Base-by-base conservation (phyloP, 352 stramenopile genomes). In the Phytophthora tentaculata region DNA sequence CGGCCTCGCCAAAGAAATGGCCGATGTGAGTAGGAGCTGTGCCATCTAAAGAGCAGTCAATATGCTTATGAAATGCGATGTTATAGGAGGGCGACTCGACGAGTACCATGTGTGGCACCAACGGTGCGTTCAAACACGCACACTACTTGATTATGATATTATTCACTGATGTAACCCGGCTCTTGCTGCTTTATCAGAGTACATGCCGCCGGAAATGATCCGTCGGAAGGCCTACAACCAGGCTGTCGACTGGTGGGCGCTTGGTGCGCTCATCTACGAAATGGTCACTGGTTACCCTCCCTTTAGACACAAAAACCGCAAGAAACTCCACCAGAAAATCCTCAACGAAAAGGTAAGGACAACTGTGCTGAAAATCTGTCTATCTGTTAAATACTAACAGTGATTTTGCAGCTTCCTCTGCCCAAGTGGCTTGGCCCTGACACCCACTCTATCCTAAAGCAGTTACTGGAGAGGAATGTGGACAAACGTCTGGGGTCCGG, bases 391-490 rank as follows among this genome's bases (percentile, higher is more conserved):
- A 32, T 32, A 32, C 28, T 32, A 32, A 32, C 28, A 32, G 5
- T 32, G 28, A 5, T 43, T 26, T 22, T 47, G 20, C 47, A 90
- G 78, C 69, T 92, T 19, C 79, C 54, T 29, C 73, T 96, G 2
- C 90, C 89, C 9, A 92, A 90, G 56, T 97, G 84, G 79, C 84
- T 96, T 62, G 73, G 86, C 0, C 63, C 86, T 8, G 85, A 95
- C 16, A 96, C 94, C 12, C 96, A 97, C 69, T 98, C 97, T 26
- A 89, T 99, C 48, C 58, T 99, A 17, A 98, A 98, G 78, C 96
- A 98, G 41, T 73, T 99, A 16, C 80, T 99, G 17, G 97, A 99
- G 79, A 86, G 96, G 58, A 98, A 99, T 74, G 92, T 98, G 0
- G 86, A 95, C 52, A 97, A 98, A 66, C 87, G 98, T 22, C 80